Evolutionary conservation across 176 grass and related monocot genomes (phyloP), one percentile per base, ranked within the genome.

Genomic region (Sorghum bicolor): DNA sequence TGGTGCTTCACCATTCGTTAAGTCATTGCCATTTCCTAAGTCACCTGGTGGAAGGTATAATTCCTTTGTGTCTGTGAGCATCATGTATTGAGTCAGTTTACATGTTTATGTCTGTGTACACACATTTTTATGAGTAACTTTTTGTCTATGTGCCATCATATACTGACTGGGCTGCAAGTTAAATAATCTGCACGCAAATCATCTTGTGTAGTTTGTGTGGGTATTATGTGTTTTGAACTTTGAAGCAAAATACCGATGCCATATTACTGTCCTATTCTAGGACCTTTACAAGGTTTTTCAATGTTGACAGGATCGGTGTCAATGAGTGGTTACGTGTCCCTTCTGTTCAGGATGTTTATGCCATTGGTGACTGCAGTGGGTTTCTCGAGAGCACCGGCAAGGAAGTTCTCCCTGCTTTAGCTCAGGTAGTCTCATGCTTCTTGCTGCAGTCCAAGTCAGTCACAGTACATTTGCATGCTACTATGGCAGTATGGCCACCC

Each of bases 311-410:
- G 89, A 91, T 98, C 4, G 96, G 93, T 48, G 86, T 95, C 16
- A 91, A 98, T 70, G 93, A 98, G 76, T 98, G 96, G 96, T 53
- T 98, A 52, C 80, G 85, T 33, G 80, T 98, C 85, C 96, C 96
- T 80, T 92, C 93, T 63, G 89, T 73, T 57, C 82, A n/a, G 20
- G 93, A 98, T 67, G 87, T 94, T 55, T 98, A 95, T 24, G 91
- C 96, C 68, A 87, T 98, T 78, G 96, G 96, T 85, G 96, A 98
- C 86, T 98, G 96, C 47, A 81, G 91, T 81, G 96, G 96, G 37
- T 98, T 94, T 67, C 87, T 95, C 16, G 93, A 95, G 80, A 91
- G 87, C 84, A 98, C 91, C 3, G 93, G 93, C 70, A 95, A 87
- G 72, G 76, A 82, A 75, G 91, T 90, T 86, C 89, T 95, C 88